A percentile compares a stretch with the other conserved stretches of the same genome.
Evolutionary conservation across 164 flowering plant genomes (phyloP).

Genomic region (Sedum album): DNA sequence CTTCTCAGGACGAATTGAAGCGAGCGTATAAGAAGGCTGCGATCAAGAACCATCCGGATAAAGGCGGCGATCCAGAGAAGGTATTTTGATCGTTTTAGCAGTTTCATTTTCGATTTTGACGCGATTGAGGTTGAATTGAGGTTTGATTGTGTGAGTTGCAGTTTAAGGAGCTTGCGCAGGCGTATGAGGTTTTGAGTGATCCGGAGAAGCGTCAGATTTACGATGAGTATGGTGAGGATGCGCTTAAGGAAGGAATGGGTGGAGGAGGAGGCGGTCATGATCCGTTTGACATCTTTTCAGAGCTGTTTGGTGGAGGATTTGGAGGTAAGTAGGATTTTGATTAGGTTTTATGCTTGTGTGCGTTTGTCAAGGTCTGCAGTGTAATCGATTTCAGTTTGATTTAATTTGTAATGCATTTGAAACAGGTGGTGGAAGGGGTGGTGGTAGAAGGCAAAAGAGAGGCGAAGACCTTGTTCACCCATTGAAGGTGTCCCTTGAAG

Average conservation of each 20-base stretch:
- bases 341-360: no score
- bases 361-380: no score
- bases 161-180: constrained; percentile 10
- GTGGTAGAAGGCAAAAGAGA: constrained; percentile 40
- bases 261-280: constrained; percentile 6
- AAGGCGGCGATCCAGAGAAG: constrained; percentile 11
- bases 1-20: constrained; percentile 8
- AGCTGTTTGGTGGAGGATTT: constrained; percentile 9
- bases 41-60: constrained; percentile 11
- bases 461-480: constrained; percentile 64
- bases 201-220: no score
- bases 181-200: constrained; percentile 9
- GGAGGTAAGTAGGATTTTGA: constrained; percentile 15
- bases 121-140: not conserved
- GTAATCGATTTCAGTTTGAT: no score
- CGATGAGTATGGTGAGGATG: constrained; percentile 8
- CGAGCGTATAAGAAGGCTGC: constrained; percentile 8
- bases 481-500: constrained; percentile 56
- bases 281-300: constrained; percentile 4
- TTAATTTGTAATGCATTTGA: no score
- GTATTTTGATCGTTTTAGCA: not conserved
- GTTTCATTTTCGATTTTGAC: not conserved
- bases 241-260: constrained; percentile 6
- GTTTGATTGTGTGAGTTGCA: not conserved
- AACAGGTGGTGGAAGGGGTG: constrained; percentile 38